Evolutionary conservation across 129 eudicot species (phyloP), one percentile per base, ranked within the genome.

Genomic region (Saussurea involucrata): DNA sequence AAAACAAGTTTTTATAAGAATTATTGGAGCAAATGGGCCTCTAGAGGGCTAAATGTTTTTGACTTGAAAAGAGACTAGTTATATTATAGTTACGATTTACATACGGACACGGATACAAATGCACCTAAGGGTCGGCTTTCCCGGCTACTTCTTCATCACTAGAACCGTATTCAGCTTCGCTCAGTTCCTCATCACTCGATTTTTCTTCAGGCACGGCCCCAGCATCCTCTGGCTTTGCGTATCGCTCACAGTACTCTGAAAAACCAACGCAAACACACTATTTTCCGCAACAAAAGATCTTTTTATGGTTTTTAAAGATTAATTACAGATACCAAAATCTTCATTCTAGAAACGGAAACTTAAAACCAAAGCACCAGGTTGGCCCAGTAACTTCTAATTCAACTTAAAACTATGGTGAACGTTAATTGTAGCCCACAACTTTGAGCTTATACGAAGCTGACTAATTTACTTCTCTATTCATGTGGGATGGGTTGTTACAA

Each of bases 111-210:
- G 4, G 12, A 55, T 29, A 70, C 31, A 8, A 17, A 12, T 44
- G 29, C 74, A 24, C 61, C 76, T 60, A 91, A 29, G 92, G 95
- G 81, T 92, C 97, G 1, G 90, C 92, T 77, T 89, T 89, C n/a
- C 97, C 97, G 31, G 83, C 97, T 75, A 91, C 78, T 71, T 89
- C 95, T 42, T 92, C 97, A 53, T 92, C 97, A 65, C 90, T 89
- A 44, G 95, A 92, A 44, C 81, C 89, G 44, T 85, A 85, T 63
- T 89, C 95, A 46, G 84, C 95, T 71, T 92, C 97, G 58, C 90
- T 87, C 85, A 89, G 82, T 65, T 92, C 97, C 75, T 92, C 97
- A 24, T 92, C 95, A 60, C 95, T 89, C 2, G 89, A 85, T 65
- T 82, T 68, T 69, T 85, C 89, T 25, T 92, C 95, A 0, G 88